A percentile compares a stretch with the other conserved stretches of the same genome.
Conservation (phyloP, 2,329 filamentous ascomycete species). For the Ophiocordyceps camponoti-saundersi region DNA sequence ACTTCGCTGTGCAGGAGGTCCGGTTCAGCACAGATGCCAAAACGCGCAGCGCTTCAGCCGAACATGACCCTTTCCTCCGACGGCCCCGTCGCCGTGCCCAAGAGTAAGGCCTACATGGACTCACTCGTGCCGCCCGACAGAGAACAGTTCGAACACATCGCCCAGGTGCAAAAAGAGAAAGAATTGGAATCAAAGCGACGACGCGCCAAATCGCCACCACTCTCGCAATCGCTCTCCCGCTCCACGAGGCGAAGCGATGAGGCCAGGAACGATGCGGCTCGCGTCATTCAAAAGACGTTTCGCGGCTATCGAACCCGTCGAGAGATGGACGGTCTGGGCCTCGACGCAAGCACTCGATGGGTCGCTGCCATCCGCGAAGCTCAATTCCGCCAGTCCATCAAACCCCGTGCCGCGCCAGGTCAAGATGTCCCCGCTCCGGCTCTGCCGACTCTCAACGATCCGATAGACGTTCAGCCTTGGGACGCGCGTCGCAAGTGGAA, state of each 20-base stretch:
- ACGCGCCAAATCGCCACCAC: conserved; percentile 19
- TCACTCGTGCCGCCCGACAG: conserved; percentile 28
- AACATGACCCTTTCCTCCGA: neutral
- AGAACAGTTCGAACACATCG: conserved; percentile 30
- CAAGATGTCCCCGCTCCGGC: conserved; percentile 3
- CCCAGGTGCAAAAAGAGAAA: conserved; percentile 27
- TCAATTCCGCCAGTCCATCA: conserved; percentile 33
- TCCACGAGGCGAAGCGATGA: neutral
- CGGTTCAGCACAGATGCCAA: neutral
- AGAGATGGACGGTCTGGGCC: conserved; percentile 48
- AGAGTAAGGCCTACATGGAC: conserved; percentile 29
- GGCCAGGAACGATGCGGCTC: conserved; percentile 27
- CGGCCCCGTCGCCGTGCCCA: conserved; percentile 4
- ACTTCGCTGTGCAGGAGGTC: neutral
- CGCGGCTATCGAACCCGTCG: conserved; percentile 59
- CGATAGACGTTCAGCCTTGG: conserved; percentile 6
- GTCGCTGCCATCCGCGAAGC: conserved; percentile 45
- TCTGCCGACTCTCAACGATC: conserved; percentile 4
- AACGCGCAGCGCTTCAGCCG: neutral
- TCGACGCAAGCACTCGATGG: conserved; percentile 59
- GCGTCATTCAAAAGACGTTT: conserved; percentile 53
- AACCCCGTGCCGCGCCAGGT: conserved; percentile 19
- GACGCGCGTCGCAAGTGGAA: conserved; percentile 57
- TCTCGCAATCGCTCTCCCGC: neutral
- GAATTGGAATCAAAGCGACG: conserved; percentile 26